Percentiles rank a stretch among this genome's conserved stretches.
Evolutionary conservation across 2,329 filamentous ascomycete species (phyloP).

Genomic region (Pestalotiopsis sp.): DNA sequence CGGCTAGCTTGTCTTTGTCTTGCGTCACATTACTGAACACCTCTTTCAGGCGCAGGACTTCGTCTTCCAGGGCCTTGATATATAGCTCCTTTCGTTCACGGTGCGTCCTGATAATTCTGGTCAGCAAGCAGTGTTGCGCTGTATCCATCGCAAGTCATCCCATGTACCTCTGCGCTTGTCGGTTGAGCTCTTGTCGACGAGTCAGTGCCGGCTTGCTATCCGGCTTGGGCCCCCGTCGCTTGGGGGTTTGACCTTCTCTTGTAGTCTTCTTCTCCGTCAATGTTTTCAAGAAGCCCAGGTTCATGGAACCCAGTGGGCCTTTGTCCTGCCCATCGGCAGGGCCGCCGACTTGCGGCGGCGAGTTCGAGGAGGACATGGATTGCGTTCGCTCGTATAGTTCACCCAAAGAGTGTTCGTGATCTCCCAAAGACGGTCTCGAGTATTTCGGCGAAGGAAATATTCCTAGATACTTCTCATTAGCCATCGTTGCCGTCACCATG

Average conservation of each 20-base stretch:
- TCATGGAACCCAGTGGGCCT: constrained; percentile 47
- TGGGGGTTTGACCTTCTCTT: constrained; percentile 85
- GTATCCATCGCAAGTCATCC: background rate
- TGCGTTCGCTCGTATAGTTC: constrained; percentile 34
- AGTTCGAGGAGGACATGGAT: constrained; percentile 51
- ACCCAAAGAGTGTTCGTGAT: constrained; percentile 32
- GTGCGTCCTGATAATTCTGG: constrained; percentile 70
- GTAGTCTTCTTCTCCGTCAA: constrained; percentile 75
- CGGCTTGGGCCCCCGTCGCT: constrained; percentile 91
- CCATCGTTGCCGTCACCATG: constrained; percentile 29
- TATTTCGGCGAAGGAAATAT: constrained; percentile 39
- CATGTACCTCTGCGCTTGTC: constrained; percentile 85
- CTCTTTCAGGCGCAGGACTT: constrained; percentile 87
- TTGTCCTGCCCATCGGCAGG: constrained; percentile 23
- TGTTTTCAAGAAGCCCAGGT: constrained; percentile 66
- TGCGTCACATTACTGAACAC: constrained; percentile 73
- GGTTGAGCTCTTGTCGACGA: constrained; percentile 88
- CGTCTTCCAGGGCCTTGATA: constrained; percentile 90
- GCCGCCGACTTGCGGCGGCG: constrained; percentile 33
- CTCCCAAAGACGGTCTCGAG: constrained; percentile 30
- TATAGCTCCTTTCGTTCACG: constrained; percentile 96
- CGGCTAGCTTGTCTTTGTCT: constrained; percentile 74
- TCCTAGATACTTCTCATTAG: constrained; percentile 38
- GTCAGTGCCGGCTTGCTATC: constrained; percentile 95
- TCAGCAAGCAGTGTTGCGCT: constrained; percentile 8